Percentiles rank a stretch among this genome's conserved stretches.
Evolutionary conservation across 2,329 filamentous ascomycete species (phyloP).

Genomic region (Claviceps purpurea): DNA sequence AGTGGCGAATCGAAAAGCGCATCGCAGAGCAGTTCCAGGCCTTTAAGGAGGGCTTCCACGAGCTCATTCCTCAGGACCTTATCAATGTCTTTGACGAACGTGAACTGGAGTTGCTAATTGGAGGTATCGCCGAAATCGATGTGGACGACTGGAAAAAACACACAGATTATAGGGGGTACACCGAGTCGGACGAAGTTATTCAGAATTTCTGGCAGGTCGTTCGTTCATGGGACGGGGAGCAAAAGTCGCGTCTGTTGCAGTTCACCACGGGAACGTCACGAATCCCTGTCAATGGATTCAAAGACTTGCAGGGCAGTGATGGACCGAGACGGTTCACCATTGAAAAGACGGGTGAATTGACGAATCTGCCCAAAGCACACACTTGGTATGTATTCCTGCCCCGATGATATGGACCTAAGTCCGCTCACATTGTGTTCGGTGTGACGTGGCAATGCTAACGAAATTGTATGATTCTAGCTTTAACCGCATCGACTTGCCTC

Average conservation of each 20-base stretch:
- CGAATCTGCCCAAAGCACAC: conserved; percentile 88
- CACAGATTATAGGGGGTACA: conserved; percentile 97
- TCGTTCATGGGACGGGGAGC: conserved; percentile 91
- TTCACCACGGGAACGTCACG: conserved; percentile 95
- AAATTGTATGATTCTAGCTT: conserved; percentile 44
- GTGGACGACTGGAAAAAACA: conserved; percentile 99
- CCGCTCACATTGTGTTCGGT: background rate
- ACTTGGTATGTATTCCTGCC: conserved; percentile 55
- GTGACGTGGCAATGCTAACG: conserved; percentile 9
- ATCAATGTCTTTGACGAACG: conserved; percentile 98
- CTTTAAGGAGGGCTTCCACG: conserved; percentile 94
- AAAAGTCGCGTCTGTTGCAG: conserved; percentile 90
- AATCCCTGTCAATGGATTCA: conserved; percentile 98
- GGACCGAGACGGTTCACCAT: conserved; percentile 93
- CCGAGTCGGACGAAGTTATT: conserved; percentile 92
- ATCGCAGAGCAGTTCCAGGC: conserved; percentile 97
- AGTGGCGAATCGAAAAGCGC: conserved; percentile 98
- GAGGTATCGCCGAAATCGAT: conserved; percentile 98
- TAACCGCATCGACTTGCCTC: conserved; percentile 88
- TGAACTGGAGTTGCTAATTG: conserved; percentile 89
- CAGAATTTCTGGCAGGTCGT: conserved; percentile 99
- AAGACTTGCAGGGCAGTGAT: conserved; percentile 94
- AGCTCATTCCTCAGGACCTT: conserved; percentile 88
- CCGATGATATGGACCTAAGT: too few relatives aligned
- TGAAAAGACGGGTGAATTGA: conserved; percentile 87